Evolutionary conservation across 768 basidiomycete genomes (phyloP).

Genomic region (Xerocomellus amylosporus): DNA sequence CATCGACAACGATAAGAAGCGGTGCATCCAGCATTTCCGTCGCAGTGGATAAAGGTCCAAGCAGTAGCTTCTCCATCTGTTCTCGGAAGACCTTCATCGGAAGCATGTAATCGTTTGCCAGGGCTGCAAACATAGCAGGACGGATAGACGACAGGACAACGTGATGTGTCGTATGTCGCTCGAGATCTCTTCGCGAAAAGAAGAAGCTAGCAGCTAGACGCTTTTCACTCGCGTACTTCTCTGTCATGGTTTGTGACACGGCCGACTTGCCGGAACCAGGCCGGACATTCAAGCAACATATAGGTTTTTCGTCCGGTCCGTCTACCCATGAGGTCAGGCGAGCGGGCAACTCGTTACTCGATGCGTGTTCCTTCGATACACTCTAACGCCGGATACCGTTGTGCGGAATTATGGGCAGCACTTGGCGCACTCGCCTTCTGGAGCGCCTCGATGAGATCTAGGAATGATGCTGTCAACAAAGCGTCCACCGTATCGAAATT

Average conservation of each 20-base stretch:
- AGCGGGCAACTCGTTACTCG: conserved; percentile 17
- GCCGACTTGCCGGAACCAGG: conserved; percentile 29
- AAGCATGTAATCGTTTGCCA: conserved; percentile 27
- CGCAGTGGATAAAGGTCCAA: conserved; percentile 17
- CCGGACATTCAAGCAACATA: conserved; percentile 26
- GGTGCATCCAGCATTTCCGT: conserved; percentile 8
- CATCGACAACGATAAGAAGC: conserved; percentile 23
- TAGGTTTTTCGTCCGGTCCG: conserved; percentile 1
- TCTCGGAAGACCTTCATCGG: conserved; percentile 28
- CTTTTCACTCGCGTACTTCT: conserved; percentile 17
- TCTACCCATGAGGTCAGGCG: conserved; percentile 16
- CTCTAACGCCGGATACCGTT: conserved; percentile 18
- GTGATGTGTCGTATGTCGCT: conserved; percentile 19
- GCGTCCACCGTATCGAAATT: neutral
- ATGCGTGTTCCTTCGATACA: conserved; percentile 23
- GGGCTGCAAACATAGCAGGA: conserved; percentile 19
- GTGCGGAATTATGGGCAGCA: conserved; percentile 19
- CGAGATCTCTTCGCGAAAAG: conserved; percentile 31
- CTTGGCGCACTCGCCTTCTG: conserved; percentile 18
- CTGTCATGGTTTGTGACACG: conserved; percentile 32
- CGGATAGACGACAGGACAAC: conserved; percentile 28
- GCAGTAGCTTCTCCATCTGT: conserved; percentile 28
- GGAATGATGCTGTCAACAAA: neutral
- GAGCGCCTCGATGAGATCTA: conserved; percentile 15
- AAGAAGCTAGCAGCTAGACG: conserved; percentile 37